Evolutionary conservation across 2,329 filamentous ascomycete genomes (phyloP).

Genomic region (Epichloe aotearoae): DNA sequence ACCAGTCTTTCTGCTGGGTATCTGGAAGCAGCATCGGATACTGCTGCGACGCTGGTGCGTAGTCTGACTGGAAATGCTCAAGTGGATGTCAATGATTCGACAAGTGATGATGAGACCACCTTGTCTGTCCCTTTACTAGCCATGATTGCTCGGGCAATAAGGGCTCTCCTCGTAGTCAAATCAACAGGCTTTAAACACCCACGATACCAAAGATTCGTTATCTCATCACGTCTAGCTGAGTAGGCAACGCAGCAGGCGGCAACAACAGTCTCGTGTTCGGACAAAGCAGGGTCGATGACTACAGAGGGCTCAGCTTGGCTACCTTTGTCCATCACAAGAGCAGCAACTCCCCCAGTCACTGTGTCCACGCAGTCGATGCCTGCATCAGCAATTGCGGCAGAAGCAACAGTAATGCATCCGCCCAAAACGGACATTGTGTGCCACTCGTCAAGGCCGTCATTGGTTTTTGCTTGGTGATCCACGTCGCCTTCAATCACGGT

Average conservation of each 20-base stretch:
- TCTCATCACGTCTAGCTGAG: constrained; percentile 72
- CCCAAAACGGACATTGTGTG: constrained; percentile 85
- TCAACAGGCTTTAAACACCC: constrained; percentile 41
- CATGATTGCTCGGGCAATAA: constrained; percentile 28
- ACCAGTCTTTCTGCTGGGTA: not conserved
- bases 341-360: constrained; percentile 85
- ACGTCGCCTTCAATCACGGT: constrained; percentile 91
- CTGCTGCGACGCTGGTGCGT: not conserved
- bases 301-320: constrained; percentile 27
- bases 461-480: constrained; percentile 41
- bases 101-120: constrained; percentile 20
- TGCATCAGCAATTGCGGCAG: constrained; percentile 84
- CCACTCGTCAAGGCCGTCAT: constrained; percentile 53
- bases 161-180: constrained; percentile 16
- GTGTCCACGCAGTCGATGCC: constrained; percentile 93
- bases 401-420: constrained; percentile 85
- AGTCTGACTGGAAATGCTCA: not conserved
- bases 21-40: not conserved
- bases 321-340: constrained; percentile 42
- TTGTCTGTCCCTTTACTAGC: constrained; percentile 25
- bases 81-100: constrained; percentile 18
- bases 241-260: constrained; percentile 88
- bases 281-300: constrained; percentile 70
- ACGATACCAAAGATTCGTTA: constrained; percentile 91
- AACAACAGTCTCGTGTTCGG: constrained; percentile 63